Percentiles rank a stretch among this genome's conserved stretches.
These are phyloP conservation scores for Cyberlindnera maclurae DNA, from an alignment of 805 yeast genomes.

Conservation along the genomic window DNA sequence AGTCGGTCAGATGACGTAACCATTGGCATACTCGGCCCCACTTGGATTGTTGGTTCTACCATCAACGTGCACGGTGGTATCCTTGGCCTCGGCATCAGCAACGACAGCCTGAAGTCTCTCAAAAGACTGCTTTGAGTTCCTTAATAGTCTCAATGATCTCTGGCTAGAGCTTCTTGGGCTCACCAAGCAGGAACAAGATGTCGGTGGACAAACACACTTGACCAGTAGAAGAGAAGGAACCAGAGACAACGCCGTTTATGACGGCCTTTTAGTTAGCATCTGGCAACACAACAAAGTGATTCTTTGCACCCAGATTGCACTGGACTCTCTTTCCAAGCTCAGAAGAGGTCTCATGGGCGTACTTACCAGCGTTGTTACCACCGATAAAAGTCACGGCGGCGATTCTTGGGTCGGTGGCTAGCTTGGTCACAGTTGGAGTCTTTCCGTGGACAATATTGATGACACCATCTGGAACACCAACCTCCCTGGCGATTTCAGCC, in stretches of 20 bases:
- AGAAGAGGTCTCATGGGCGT: conserved; percentile 59
- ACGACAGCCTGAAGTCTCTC: conserved; percentile 50
- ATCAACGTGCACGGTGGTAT: conserved; percentile 57
- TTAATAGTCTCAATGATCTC: conserved; percentile 55
- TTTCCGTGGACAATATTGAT: conserved; percentile 68
- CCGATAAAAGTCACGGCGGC: conserved; percentile 77
- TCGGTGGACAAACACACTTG: conserved; percentile 80
- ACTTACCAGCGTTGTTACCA: conserved; percentile 71
- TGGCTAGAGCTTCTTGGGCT: conserved; percentile 51
- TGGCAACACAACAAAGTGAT: conserved; percentile 66
- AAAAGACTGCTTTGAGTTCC: conserved; percentile 45
- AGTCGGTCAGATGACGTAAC: conserved; percentile 72
- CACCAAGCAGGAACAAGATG: conserved; percentile 65
- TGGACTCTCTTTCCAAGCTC: conserved; percentile 69
- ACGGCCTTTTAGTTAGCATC: conserved; percentile 63
- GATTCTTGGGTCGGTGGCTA: conserved; percentile 65
- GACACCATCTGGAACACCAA: conserved; percentile 73
- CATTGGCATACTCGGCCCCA: conserved; percentile 39
- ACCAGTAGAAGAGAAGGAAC: conserved; percentile 81
- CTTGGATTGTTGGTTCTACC: conserved; percentile 39
- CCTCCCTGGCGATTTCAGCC: conserved; percentile 64
- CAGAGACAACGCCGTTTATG: conserved; percentile 60
- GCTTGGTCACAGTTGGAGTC: conserved; percentile 63
- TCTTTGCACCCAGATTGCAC: conserved; percentile 75
- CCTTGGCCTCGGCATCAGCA: conserved; percentile 49